Evolutionary conservation across 1,139 yeast genomes (phyloP).

Genomic region (Ogataea hybrid): DNA sequence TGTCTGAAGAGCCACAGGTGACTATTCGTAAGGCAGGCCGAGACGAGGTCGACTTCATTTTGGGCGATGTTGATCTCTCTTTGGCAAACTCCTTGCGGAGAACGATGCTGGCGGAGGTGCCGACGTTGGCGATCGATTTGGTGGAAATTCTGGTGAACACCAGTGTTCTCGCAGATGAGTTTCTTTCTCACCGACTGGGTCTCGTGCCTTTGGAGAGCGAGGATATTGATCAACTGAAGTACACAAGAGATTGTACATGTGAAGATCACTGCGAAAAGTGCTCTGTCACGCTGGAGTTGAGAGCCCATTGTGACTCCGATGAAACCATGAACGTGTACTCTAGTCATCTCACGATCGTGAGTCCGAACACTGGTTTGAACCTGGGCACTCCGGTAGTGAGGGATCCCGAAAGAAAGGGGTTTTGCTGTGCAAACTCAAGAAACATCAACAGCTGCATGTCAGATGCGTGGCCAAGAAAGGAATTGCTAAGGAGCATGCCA

Average conservation of each 20-base stretch:
- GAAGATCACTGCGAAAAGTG: slow-evolving; percentile 97
- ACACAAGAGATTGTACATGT: slow-evolving; percentile 95
- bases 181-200: slow-evolving; percentile 90
- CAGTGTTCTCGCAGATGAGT: slow-evolving; percentile 94
- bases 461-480: slow-evolving; percentile 98
- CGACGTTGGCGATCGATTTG: slow-evolving; percentile 91
- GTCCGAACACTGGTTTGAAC: slow-evolving; percentile 39
- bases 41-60: slow-evolving; percentile 87
- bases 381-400: slow-evolving; percentile 84
- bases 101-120: slow-evolving; percentile 93
- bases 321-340: slow-evolving; percentile 89
- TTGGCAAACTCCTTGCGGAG: slow-evolving; percentile 92
- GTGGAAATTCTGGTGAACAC: slow-evolving; percentile 94
- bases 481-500: slow-evolving; percentile 96
- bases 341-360: slow-evolving; percentile 65
- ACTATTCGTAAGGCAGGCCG: slow-evolving; percentile 83
- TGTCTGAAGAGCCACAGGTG: slow-evolving; percentile 65
- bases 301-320: slow-evolving; percentile 87
- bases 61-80: slow-evolving; percentile 84
- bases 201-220: slow-evolving; percentile 83
- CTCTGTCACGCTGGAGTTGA: slow-evolving; percentile 79
- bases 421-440: slow-evolving; percentile 83
- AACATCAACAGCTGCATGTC: slow-evolving; percentile 85
- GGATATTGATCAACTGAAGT: slow-evolving; percentile 75
- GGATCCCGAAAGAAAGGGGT: slow-evolving; percentile 80